Evolutionary conservation across 805 yeast genomes (phyloP).

Genomic region (Ogataea paradorogensis): DNA sequence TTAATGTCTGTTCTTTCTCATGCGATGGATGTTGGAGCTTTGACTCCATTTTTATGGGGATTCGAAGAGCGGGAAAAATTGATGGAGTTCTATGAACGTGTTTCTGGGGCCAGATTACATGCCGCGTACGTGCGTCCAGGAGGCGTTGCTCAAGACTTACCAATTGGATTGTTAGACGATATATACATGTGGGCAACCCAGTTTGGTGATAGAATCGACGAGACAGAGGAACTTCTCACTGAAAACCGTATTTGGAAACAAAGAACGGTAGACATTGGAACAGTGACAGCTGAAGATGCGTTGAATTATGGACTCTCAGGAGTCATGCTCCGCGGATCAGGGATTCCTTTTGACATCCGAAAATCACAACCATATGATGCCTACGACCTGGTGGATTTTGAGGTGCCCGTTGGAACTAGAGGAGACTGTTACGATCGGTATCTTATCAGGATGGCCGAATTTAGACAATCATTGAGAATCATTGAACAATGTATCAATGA

Average conservation of each 20-base stretch:
- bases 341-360: conserved; percentile 83
- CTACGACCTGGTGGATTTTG: conserved; percentile 81
- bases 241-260: conserved; percentile 92
- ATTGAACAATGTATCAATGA: conserved; percentile 87
- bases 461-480: conserved; percentile 85
- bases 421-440: conserved; percentile 94
- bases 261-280: conserved; percentile 78
- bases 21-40: conserved; percentile 93
- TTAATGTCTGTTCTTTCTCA: conserved; percentile 84
- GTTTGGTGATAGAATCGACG: conserved; percentile 89
- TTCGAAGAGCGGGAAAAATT: conserved; percentile 90
- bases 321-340: conserved; percentile 89
- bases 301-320: conserved; percentile 77
- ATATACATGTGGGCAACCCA: conserved; percentile 96
- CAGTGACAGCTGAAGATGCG: conserved; percentile 83
- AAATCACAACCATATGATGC: conserved; percentile 89
- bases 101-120: conserved; percentile 86
- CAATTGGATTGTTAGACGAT: conserved; percentile 82
- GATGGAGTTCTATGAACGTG: conserved; percentile 91
- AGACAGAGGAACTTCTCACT: conserved; percentile 83
- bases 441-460: conserved; percentile 85
- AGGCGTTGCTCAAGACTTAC: conserved; percentile 86
- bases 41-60: conserved; percentile 92
- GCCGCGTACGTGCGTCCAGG: conserved; percentile 89
- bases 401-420: conserved; percentile 78